phyloP scores from a whole-genome alignment of 202 grass and related monocot species.

The Tripidium arundinaceum region DNA sequence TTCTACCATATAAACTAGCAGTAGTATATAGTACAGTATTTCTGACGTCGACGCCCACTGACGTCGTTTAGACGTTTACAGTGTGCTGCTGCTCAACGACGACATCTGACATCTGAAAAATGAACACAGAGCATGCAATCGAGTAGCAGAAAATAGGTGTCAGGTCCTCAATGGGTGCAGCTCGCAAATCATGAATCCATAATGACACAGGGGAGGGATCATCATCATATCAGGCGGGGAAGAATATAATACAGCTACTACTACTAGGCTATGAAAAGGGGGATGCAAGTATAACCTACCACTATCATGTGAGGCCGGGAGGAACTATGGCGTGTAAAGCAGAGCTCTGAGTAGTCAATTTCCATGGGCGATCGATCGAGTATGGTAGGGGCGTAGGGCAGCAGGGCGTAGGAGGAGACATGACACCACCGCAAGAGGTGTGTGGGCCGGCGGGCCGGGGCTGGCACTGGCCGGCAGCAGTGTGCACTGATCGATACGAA shows the following conservation, averaged over 20 bases:
- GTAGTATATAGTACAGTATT: background rate
- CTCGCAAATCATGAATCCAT: constrained; percentile 1
- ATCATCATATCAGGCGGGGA: background rate
- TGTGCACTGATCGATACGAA: background rate
- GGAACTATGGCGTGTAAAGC: constrained; percentile 38
- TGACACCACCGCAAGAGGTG: constrained; percentile 1
- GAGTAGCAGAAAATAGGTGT: background rate
- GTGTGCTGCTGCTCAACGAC: background rate
- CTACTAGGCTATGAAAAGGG: background rate
- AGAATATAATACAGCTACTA: background rate
- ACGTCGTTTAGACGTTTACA: background rate
- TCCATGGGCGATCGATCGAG: constrained; percentile 2
- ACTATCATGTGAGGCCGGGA: background rate
- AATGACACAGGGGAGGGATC: background rate
- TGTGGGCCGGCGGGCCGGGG: background rate
- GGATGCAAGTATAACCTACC: background rate
- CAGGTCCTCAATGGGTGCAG: background rate
- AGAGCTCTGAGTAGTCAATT: constrained; percentile 51
- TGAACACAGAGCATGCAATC: background rate
- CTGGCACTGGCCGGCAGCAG: background rate
- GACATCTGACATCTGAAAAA: background rate
- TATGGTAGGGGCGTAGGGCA: background rate
- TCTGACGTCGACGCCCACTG: background rate
- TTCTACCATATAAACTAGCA: background rate
- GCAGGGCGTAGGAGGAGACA: background rate